Evolutionary conservation across 805 yeast species (phyloP), one percentile per base, ranked within the genome.

Genomic region (Zygosaccharomyces bailii): DNA sequence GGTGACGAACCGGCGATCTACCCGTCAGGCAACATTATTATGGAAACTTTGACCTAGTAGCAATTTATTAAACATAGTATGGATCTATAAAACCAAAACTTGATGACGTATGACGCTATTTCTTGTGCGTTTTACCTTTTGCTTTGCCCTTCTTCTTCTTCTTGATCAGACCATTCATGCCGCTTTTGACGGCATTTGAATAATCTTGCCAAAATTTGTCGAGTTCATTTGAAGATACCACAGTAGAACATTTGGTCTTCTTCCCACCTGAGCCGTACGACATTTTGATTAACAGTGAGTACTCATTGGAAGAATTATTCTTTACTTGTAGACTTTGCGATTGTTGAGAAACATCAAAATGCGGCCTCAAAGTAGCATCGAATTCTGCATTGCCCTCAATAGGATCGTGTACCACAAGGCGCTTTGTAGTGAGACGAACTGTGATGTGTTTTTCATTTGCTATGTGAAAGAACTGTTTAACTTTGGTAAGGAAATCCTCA

Each of bases 131-230:
- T 39, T 54, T 51, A 36, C 43, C 43, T 34, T 46, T 50, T 63
- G 71, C 52, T 67, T 72, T 74, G 60, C 75, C 72, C 69, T 78
- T 81, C 69, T 75, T 76, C 72, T 86, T 87, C 48, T 85, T 87
- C 70, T 84, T 86, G 60, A 80, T 76, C 63, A 90, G 73, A 1
- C 96, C 96, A 2, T 69, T 69, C 63, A 86, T 79, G 4, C 93
- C 90, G 17, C 71, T 60, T 60, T 86, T 89, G 44, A 89, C 71
- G 0, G 76, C 76, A 34, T 78, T 79, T 1, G 86, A 67, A 65
- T 89, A 90, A 19, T 79, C 80, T 34, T 65, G 62, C 96, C 96
- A 90, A 62, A 90, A 90, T 47, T 69, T 62, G 50, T 82, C 86
- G 52, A 90, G 69, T 2, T 75, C 66, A 1, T 71, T 75, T 0